A percentile compares a stretch with the other conserved stretches of the same genome.
phyloP scores from a whole-genome alignment of 2,329 filamentous ascomycete species.

The Lasiodiplodia hormozganensis region DNA sequence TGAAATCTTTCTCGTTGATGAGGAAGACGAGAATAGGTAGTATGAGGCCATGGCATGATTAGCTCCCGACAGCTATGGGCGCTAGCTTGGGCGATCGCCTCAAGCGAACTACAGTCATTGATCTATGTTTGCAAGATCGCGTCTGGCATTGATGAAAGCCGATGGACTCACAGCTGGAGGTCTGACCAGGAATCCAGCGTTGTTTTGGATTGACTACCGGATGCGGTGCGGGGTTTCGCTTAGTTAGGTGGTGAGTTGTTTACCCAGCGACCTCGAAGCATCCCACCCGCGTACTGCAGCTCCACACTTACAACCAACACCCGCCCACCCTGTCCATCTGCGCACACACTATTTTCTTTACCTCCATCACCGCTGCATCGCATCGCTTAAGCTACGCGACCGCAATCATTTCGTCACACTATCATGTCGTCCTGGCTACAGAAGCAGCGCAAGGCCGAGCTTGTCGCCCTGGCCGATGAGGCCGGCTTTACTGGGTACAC shows the following conservation, averaged over 20 bases:
- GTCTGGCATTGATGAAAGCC: background rate
- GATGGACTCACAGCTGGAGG: background rate
- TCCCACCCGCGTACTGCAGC: slow-evolving; percentile 12
- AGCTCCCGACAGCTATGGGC: background rate
- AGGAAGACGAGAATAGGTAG: too few relatives aligned
- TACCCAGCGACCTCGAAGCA: slow-evolving; percentile 24
- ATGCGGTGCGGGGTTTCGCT: slow-evolving; percentile 25
- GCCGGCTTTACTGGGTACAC: slow-evolving; percentile 76
- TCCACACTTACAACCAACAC: slow-evolving; percentile 12
- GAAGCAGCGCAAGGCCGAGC: slow-evolving; percentile 81
- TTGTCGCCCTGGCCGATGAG: slow-evolving; percentile 74
- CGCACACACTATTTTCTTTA: slow-evolving; percentile 11
- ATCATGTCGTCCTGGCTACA: slow-evolving; percentile 79
- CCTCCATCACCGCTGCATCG: slow-evolving; percentile 10
- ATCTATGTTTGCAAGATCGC: background rate
- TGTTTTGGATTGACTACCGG: slow-evolving; percentile 12
- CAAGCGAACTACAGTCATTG: background rate
- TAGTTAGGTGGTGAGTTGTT: slow-evolving; percentile 18
- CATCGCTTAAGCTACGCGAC: slow-evolving; percentile 30
- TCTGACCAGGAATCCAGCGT: slow-evolving; percentile 3
- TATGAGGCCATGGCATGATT: background rate
- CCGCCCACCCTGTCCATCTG: slow-evolving; percentile 13
- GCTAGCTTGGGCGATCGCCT: background rate
- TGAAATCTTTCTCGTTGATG: too few relatives aligned
- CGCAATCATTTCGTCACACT: slow-evolving; percentile 25